Evolutionary conservation across 805 yeast species (phyloP).

Genomic region (Kazachstania africana): DNA sequence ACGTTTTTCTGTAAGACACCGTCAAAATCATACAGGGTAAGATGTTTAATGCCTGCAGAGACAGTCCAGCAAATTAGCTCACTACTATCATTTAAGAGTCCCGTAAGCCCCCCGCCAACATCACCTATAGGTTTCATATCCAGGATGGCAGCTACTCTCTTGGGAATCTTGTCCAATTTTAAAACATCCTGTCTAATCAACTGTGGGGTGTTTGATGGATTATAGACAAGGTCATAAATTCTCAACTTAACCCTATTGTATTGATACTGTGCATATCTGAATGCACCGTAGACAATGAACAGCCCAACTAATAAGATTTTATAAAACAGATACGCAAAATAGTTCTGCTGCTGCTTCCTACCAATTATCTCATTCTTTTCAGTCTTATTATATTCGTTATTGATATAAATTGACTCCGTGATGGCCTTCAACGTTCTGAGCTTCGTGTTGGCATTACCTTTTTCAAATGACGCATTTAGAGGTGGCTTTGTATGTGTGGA

Average conservation of each 20-base stretch:
- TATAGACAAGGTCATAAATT: slow-evolving; percentile 51
- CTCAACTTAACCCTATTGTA: slow-evolving; percentile 44
- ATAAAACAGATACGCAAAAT: slow-evolving; percentile 25
- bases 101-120: slow-evolving; percentile 83
- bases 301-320: slow-evolving; percentile 40
- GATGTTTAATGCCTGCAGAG: slow-evolving; percentile 69
- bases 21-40: slow-evolving; percentile 68
- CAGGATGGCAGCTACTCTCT: slow-evolving; percentile 62
- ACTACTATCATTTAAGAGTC: slow-evolving; percentile 62
- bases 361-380: slow-evolving; percentile 4
- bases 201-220: slow-evolving; percentile 68
- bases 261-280: slow-evolving; percentile 40
- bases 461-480: slow-evolving; percentile 7
- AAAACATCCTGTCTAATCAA: slow-evolving; percentile 74
- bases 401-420: slow-evolving; percentile 8
- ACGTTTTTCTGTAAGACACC: slow-evolving; percentile 52
- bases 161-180: slow-evolving; percentile 66
- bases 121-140: slow-evolving; percentile 63
- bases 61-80: slow-evolving; percentile 79
- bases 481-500: slow-evolving; percentile 15
- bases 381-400: slow-evolving; percentile 3
- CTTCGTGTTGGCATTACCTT: slow-evolving; percentile 7
- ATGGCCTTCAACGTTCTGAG: slow-evolving; percentile 11
- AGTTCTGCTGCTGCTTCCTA: slow-evolving; percentile 10
- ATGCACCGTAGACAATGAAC: slow-evolving; percentile 45